Evolutionary conservation across 1,139 yeast species (phyloP).

Genomic region (Scheffersomyces titani): DNA sequence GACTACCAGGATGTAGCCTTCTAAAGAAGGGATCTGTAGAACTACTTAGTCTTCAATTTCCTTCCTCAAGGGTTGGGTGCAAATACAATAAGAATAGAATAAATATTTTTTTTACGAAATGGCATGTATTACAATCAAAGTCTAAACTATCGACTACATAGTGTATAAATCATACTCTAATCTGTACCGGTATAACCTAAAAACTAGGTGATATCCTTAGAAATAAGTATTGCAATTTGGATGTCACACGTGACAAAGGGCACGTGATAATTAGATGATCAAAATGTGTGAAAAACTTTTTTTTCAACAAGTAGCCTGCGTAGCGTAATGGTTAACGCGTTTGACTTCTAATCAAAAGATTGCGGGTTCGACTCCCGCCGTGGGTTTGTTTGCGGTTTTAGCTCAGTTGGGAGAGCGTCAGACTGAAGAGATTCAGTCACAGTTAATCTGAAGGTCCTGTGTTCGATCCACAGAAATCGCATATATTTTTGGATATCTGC

Average conservation of each 20-base stretch:
- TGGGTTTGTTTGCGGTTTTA: constrained; percentile 44
- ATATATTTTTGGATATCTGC: constrained; percentile 6
- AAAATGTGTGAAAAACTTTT: not conserved
- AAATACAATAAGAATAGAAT: no score
- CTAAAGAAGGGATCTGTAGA: no score
- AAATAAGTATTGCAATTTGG: not conserved
- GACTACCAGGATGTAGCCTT: not conserved
- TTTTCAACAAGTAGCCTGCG: constrained; percentile 10
- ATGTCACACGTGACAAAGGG: not conserved
- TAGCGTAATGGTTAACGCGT: constrained; percentile 50
- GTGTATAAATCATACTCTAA: not conserved
- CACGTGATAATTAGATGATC: not conserved
- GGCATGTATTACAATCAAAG: no score
- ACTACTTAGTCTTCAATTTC: no score
- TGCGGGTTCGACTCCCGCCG: constrained; percentile 51
- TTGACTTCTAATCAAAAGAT: constrained; percentile 49
- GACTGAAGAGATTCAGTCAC: constrained; percentile 61
- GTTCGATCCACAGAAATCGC: constrained; percentile 49
- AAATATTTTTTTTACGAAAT: no score
- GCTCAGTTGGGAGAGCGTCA: constrained; percentile 93
- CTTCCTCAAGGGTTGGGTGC: not conserved
- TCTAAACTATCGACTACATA: not conserved
- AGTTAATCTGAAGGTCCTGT: constrained; percentile 55
- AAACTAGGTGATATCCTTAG: not conserved
- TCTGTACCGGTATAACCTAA: not conserved